Percentiles rank a stretch among this genome's conserved stretches.
These are phyloP conservation scores for Euphorbia corollata DNA, from an alignment of 441 rosid species.

Conservation along the genomic window DNA sequence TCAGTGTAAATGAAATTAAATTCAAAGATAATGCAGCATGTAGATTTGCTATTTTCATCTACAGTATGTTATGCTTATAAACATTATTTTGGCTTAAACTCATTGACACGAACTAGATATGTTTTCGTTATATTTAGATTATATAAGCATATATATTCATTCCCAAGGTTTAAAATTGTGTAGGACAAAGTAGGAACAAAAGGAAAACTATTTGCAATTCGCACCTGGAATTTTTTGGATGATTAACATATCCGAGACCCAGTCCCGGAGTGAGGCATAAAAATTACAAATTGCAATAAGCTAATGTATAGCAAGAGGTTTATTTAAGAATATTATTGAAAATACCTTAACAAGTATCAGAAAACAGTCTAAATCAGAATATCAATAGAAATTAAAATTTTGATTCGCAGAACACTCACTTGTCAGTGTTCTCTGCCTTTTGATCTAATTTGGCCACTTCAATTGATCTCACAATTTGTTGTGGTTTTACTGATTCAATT, in stretches of 20 bases:
- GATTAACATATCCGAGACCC: background rate
- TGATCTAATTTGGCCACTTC: constrained; percentile 19
- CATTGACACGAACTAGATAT: background rate
- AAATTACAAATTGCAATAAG: background rate
- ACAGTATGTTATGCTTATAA: background rate
- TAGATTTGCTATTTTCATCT: background rate
- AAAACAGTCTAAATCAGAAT: background rate
- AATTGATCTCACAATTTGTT: constrained; percentile 15
- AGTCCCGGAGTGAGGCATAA: background rate
- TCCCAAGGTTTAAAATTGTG: no score
- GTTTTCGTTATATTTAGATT: background rate
- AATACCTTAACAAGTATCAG: background rate
- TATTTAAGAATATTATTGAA: background rate
- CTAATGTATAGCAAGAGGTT: background rate
- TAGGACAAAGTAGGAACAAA: background rate
- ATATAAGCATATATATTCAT: background rate
- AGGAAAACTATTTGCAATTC: background rate
- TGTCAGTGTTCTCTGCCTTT: constrained; percentile 35
- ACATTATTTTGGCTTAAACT: background rate
- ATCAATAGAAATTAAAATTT: background rate
- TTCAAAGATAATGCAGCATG: background rate
- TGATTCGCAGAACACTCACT: constrained; percentile 33
- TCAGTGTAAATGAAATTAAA: background rate
- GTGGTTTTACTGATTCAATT: constrained; percentile 39
- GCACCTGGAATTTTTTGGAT: background rate